Percentiles rank a stretch among this genome's conserved stretches.
These are phyloP conservation scores for Macaranga tanarius DNA, from an alignment of 441 rosid species.

Conservation along the genomic window DNA sequence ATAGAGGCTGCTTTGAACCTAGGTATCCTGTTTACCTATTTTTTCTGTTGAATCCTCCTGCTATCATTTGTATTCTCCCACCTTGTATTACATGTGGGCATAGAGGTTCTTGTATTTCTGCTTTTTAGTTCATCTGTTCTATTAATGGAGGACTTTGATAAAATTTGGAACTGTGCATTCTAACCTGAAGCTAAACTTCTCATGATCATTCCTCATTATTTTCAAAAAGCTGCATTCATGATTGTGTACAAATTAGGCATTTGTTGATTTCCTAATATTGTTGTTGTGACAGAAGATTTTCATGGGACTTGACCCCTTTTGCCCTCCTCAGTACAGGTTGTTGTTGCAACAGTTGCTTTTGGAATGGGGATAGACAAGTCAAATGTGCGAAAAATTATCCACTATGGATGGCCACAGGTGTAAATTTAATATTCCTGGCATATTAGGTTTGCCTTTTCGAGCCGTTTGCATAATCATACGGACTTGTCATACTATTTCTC, in stretches of 20 bases:
- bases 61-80: background rate
- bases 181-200: background rate
- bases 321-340: slow-evolving; percentile 47
- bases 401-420: slow-evolving; percentile 99
- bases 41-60: slow-evolving; percentile 6
- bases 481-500: background rate
- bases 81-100: background rate
- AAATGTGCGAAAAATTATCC: slow-evolving; percentile 77
- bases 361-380: slow-evolving; percentile 96
- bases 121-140: background rate
- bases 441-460: slow-evolving; percentile 2
- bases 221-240: background rate
- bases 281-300: background rate
- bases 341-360: slow-evolving; percentile 90
- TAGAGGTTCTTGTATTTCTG: background rate
- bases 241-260: background rate
- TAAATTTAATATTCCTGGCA: slow-evolving; percentile 7
- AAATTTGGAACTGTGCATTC: background rate
- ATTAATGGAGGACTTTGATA: background rate
- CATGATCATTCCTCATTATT: slow-evolving; percentile 4
- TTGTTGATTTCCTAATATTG: background rate
- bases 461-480: background rate
- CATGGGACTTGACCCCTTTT: slow-evolving; percentile 5
- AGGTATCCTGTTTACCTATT: background rate
- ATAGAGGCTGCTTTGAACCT: background rate